phyloP scores from a whole-genome alignment of 345 rosid genomes.

The Abelmoschus esculentus region DNA sequence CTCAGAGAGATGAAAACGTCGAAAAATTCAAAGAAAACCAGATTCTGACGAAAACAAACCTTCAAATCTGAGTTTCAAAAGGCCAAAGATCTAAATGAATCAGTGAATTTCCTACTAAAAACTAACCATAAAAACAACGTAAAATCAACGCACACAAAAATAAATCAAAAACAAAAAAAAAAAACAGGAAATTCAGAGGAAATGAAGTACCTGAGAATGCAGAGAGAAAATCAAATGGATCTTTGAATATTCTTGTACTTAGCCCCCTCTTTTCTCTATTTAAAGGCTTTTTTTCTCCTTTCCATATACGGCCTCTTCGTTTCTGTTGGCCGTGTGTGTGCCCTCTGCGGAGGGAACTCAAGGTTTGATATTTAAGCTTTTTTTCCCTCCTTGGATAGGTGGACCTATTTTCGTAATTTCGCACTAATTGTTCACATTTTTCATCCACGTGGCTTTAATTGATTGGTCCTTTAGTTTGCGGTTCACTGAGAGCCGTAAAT shows the following conservation, averaged over 20 bases:
- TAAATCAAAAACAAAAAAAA: not conserved
- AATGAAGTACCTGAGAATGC: not conserved
- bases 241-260: not conserved
- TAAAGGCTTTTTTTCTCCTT: not conserved
- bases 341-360: not conserved
- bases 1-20: not conserved
- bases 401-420: not conserved
- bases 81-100: not conserved
- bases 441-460: not conserved
- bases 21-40: not conserved
- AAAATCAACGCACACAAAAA: not conserved
- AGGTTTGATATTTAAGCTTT: slow-evolving; percentile 2
- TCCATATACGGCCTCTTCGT: not conserved
- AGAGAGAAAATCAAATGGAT: not conserved
- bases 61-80: not conserved
- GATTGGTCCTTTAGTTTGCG: not conserved
- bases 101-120: not conserved
- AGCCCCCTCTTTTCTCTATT: not conserved
- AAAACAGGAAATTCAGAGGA: not conserved
- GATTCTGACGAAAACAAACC: not conserved
- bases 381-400: slow-evolving; percentile 3
- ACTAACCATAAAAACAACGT: not conserved
- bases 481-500: not conserved
- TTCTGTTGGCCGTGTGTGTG: not conserved
- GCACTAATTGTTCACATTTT: not conserved